Evolutionary conservation across 2,329 filamentous ascomycete genomes (phyloP).

Genomic region (Thelonectria discophora): DNA sequence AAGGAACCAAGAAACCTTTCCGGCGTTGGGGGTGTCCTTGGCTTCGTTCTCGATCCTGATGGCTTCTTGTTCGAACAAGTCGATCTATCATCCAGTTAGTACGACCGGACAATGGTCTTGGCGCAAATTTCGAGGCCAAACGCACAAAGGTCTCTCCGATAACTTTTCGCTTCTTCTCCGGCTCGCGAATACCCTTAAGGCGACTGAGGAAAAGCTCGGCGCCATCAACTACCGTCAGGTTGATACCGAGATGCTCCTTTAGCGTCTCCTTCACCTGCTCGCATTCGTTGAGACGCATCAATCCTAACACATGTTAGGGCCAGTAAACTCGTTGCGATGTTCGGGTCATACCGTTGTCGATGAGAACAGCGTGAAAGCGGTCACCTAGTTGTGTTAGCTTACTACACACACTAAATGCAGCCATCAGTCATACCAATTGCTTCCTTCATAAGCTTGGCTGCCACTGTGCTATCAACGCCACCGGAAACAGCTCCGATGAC

Average conservation of each 20-base stretch:
- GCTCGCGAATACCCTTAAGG: constrained; percentile 78
- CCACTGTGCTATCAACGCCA: constrained; percentile 69
- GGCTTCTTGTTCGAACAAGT: constrained; percentile 82
- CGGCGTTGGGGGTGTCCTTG: constrained; percentile 71
- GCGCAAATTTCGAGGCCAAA: neutral
- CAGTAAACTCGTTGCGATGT: neutral
- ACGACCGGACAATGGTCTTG: neutral
- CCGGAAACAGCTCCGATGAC: constrained; percentile 47
- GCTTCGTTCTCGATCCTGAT: constrained; percentile 74
- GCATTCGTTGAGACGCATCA: constrained; percentile 88
- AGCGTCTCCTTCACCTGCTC: constrained; percentile 83
- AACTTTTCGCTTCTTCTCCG: constrained; percentile 90
- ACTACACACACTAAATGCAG: constrained; percentile 31
- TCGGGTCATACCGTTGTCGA: constrained; percentile 73
- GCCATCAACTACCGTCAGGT: constrained; percentile 87
- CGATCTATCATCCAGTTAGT: constrained; percentile 48
- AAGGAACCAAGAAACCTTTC: constrained; percentile 84
- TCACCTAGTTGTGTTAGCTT: constrained; percentile 50
- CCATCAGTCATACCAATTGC: constrained; percentile 64
- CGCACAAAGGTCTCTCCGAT: constrained; percentile 73
- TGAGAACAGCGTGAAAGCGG: constrained; percentile 83
- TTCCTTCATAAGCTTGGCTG: constrained; percentile 83
- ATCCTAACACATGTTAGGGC: constrained; percentile 32
- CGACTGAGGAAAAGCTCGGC: constrained; percentile 78
- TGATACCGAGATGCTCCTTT: constrained; percentile 82